A percentile compares a stretch with the other conserved stretches of the same genome.
Evolutionary conservation across 805 yeast genomes (phyloP).

Genomic region (Brettanomyces naardenensis): DNA sequence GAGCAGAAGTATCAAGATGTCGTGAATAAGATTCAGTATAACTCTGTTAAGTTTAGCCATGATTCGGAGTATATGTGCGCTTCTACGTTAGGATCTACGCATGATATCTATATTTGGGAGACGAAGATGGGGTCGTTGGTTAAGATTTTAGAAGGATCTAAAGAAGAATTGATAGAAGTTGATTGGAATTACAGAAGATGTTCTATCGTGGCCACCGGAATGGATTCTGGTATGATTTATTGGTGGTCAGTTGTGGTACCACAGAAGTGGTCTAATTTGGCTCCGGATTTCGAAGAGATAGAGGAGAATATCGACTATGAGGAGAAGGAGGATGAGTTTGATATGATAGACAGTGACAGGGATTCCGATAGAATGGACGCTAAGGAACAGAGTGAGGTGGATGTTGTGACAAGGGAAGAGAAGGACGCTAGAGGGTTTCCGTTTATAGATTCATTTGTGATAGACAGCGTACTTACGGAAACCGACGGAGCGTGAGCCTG

Average conservation of each 20-base stretch:
- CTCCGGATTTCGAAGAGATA: conserved; percentile 92
- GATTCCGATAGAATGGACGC: conserved; percentile 41
- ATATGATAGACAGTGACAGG: conserved; percentile 58
- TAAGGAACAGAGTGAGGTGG: conserved; percentile 64
- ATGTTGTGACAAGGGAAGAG: conserved; percentile 55
- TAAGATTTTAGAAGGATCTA: conserved; percentile 80
- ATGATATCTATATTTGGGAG: conserved; percentile 90
- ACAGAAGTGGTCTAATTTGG: conserved; percentile 93
- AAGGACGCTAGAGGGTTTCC: conserved; percentile 70
- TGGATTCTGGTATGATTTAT: conserved; percentile 77
- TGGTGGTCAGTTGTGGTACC: conserved; percentile 78
- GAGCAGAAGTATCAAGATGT: conserved; percentile 87
- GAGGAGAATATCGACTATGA: conserved; percentile 86
- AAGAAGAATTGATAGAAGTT: conserved; percentile 78
- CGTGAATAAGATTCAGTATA: conserved; percentile 86
- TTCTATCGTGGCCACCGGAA: conserved; percentile 72
- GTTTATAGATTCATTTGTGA: conserved; percentile 46
- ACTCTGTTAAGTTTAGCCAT: conserved; percentile 64
- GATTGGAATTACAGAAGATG: conserved; percentile 80
- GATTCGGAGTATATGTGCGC: conserved; percentile 83
- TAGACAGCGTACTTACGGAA: no score
- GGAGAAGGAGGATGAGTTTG: conserved; percentile 90
- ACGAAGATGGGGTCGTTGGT: conserved; percentile 81
- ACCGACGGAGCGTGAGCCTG: no score
- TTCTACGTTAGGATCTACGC: conserved; percentile 80